These are phyloP conservation scores for Macadamia integrifolia DNA, from an alignment of 164 flowering plant species.

Conservation along the genomic window DNA sequence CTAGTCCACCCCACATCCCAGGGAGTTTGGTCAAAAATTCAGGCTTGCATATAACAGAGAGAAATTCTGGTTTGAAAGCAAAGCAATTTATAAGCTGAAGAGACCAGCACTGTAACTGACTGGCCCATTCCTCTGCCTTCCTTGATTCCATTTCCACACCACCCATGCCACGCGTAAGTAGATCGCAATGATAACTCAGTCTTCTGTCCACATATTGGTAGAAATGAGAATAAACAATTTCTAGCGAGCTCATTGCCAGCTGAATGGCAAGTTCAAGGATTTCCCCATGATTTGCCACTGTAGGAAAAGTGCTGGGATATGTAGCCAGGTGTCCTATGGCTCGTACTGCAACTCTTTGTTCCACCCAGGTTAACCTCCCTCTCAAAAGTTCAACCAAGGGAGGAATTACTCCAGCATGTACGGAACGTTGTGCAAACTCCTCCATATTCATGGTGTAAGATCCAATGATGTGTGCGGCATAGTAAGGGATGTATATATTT, in stretches of 20 bases:
- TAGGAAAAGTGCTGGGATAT: conserved; percentile 73
- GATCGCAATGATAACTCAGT: conserved; percentile 88
- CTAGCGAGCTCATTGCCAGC: conserved; percentile 85
- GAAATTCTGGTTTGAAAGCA: conserved; percentile 93
- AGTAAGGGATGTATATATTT: conserved; percentile 93
- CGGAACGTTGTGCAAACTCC: conserved; percentile 90
- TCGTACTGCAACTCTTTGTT: conserved; percentile 95
- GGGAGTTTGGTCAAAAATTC: conserved; percentile 79
- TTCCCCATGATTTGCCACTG: conserved; percentile 85
- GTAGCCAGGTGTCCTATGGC: conserved; percentile 98
- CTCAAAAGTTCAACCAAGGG: conserved; percentile 89
- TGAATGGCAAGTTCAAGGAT: conserved; percentile 92
- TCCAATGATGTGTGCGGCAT: conserved; percentile 98
- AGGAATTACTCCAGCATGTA: conserved; percentile 86
- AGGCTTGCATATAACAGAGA: conserved; percentile 81
- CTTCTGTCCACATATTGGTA: conserved; percentile 80
- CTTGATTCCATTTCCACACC: conserved; percentile 99
- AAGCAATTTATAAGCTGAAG: conserved; percentile 98
- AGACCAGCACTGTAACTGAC: conserved; percentile 98
- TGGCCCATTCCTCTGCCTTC: conserved; percentile 99
- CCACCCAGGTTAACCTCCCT: conserved; percentile 97
- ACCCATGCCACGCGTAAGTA: conserved; percentile 99
- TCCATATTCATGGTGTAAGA: conserved; percentile 99
- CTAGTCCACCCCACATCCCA: conserved; percentile 99
- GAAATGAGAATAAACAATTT: conserved; percentile 92